Conservation (phyloP, 2,329 filamentous ascomycete genomes). For the Arthrobotrys musiformis region DNA sequence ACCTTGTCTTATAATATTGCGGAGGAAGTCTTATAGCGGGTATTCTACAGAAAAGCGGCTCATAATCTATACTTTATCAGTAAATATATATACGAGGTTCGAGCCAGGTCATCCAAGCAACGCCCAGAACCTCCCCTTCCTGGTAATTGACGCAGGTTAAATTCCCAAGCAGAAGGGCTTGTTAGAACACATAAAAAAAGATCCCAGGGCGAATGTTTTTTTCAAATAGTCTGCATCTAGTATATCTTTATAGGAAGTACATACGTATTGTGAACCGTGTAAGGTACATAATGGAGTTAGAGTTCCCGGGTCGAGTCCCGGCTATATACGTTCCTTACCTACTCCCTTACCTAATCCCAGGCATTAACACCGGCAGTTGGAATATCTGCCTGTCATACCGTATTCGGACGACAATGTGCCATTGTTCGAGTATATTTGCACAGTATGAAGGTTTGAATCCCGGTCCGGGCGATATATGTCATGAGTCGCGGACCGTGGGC, state of each 20-base stretch:
- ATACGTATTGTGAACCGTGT: no score
- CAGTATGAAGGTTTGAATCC: no score
- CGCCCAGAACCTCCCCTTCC: background rate
- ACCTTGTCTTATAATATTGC: background rate
- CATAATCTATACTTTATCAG: no score
- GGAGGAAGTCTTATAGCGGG: background rate
- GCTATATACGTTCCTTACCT: no score
- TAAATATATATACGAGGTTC: slow-evolving; percentile 1
- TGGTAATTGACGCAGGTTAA: slow-evolving; percentile 16
- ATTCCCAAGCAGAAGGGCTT: no score
- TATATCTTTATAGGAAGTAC: no score
- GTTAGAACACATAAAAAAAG: no score
- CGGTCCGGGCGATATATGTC: background rate
- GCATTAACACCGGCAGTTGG: slow-evolving; percentile 15
- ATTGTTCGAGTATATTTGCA: background rate
- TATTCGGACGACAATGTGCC: background rate
- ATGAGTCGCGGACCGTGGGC: background rate
- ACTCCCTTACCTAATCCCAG: background rate
- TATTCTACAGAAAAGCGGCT: background rate
- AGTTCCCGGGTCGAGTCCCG: background rate
- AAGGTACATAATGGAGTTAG: background rate
- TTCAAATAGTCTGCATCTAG: background rate
- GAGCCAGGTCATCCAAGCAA: background rate
- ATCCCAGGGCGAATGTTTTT: background rate
- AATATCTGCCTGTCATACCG: background rate